phyloP scores from a whole-genome alignment of 2,329 filamentous ascomycete genomes.

The Didymella glomerata region DNA sequence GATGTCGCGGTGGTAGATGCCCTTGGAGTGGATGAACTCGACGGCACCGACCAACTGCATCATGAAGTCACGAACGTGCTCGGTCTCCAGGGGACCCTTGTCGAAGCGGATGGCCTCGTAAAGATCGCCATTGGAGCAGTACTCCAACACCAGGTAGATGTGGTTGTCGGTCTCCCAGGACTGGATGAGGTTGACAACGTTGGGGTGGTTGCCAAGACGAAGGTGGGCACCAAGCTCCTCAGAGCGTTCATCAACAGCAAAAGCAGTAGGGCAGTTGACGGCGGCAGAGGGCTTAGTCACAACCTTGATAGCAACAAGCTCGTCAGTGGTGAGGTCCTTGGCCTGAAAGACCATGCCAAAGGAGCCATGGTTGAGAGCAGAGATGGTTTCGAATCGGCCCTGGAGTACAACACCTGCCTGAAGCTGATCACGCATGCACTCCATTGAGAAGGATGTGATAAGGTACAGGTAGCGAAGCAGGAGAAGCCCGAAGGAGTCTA shows the following conservation, averaged over 20 bases:
- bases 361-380: slow-evolving; percentile 96
- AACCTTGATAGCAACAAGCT: slow-evolving; percentile 94
- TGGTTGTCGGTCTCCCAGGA: slow-evolving; percentile 93
- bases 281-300: slow-evolving; percentile 80
- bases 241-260: slow-evolving; percentile 82
- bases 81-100: slow-evolving; percentile 88
- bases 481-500: slow-evolving; percentile 46
- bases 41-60: slow-evolving; percentile 89
- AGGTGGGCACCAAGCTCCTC: slow-evolving; percentile 83
- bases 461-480: slow-evolving; percentile 35
- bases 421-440: slow-evolving; percentile 87
- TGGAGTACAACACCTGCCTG: slow-evolving; percentile 80
- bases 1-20: slow-evolving; percentile 96
- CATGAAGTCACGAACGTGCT: slow-evolving; percentile 98
- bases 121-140: slow-evolving; percentile 91
- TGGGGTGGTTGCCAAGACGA: slow-evolving; percentile 79
- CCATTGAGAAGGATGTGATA: slow-evolving; percentile 63
- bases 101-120: slow-evolving; percentile 95
- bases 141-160: slow-evolving; percentile 91
- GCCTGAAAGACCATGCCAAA: slow-evolving; percentile 99
- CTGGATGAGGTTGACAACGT: slow-evolving; percentile 91
- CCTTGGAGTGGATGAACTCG: slow-evolving; percentile 87
- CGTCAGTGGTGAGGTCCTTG: slow-evolving; percentile 76
- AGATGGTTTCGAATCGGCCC: slow-evolving; percentile 89
- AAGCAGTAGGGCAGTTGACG: slow-evolving; percentile 66